Evolutionary conservation across 805 yeast species (phyloP).

Genomic region (Kuraishia ogatae): DNA sequence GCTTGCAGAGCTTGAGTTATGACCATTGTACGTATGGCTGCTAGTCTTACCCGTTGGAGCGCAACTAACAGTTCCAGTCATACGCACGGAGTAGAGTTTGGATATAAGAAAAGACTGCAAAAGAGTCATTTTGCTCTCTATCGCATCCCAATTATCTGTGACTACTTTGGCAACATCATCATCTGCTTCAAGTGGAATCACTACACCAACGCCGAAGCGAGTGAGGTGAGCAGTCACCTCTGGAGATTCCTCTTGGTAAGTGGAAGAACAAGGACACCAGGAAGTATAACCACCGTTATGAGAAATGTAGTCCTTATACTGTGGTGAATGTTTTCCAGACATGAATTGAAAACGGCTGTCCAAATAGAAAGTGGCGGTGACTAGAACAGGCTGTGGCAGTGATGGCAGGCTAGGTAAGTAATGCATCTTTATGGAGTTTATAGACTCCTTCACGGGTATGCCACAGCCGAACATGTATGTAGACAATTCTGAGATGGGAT

Average conservation of each 20-base stretch:
- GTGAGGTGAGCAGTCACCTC: conserved; percentile 8
- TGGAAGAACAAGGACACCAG: conserved; percentile 27
- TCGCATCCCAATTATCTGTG: conserved; percentile 40
- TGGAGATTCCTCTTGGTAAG: conserved; percentile 7
- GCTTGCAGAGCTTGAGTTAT: background rate
- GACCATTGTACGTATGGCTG: conserved; percentile 6
- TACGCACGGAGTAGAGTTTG: conserved; percentile 3
- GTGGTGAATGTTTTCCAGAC: background rate
- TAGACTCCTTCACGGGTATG: conserved; percentile 36
- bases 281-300: conserved; percentile 30
- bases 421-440: conserved; percentile 38
- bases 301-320: conserved; percentile 2
- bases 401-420: conserved; percentile 32
- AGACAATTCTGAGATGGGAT: conserved; percentile 34
- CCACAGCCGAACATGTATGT: conserved; percentile 50
- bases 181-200: conserved; percentile 33
- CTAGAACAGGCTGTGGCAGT: conserved; percentile 29
- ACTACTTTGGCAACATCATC: conserved; percentile 29
- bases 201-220: conserved; percentile 38
- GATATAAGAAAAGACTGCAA: background rate
- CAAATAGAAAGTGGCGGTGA: conserved; percentile 34
- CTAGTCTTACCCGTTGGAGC: conserved; percentile 3
- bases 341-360: conserved; percentile 13
- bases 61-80: background rate
- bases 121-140: conserved; percentile 27